A percentile compares a stretch with the other conserved stretches of the same genome.
Conservation (phyloP, 495 filamentous ascomycete genomes). For the Penicillium soppii region DNA sequence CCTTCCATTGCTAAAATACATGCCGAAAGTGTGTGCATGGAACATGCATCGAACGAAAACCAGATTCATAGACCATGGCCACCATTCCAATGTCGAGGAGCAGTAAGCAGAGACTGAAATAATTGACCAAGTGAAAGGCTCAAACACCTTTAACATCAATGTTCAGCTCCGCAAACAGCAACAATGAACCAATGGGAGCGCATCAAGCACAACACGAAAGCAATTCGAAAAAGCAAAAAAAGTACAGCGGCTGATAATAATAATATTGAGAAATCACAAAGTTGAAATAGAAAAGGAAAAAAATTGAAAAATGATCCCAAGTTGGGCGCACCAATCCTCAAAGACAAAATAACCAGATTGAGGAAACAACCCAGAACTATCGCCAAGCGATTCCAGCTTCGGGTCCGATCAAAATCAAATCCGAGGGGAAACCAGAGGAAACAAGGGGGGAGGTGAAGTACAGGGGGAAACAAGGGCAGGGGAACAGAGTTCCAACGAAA, state of each 20-base stretch:
- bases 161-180: not conserved
- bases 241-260: slow-evolving; percentile 10
- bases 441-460: slow-evolving; percentile 7
- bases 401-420: too few species aligned
- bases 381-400: slow-evolving; percentile 1
- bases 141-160: not conserved
- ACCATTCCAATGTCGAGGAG: not conserved
- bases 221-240: slow-evolving; percentile 13
- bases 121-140: not conserved
- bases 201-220: slow-evolving; percentile 15
- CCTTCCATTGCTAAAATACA: slow-evolving; percentile 19
- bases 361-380: slow-evolving; percentile 7
- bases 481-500: slow-evolving; percentile 6
- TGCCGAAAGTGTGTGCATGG: slow-evolving; percentile 13
- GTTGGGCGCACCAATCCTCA: not conserved
- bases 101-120: not conserved
- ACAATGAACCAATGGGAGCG: slow-evolving; percentile 2
- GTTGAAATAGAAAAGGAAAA: slow-evolving; percentile 18
- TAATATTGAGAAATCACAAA: slow-evolving; percentile 30
- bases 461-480: slow-evolving; percentile 11
- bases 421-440: slow-evolving; percentile 4
- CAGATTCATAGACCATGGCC: slow-evolving; percentile 1
- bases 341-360: slow-evolving; percentile 5
- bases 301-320: not conserved
- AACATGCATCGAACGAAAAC: not conserved